Conservation (phyloP, 768 basidiomycete species). For the Sutorius australiensis region DNA sequence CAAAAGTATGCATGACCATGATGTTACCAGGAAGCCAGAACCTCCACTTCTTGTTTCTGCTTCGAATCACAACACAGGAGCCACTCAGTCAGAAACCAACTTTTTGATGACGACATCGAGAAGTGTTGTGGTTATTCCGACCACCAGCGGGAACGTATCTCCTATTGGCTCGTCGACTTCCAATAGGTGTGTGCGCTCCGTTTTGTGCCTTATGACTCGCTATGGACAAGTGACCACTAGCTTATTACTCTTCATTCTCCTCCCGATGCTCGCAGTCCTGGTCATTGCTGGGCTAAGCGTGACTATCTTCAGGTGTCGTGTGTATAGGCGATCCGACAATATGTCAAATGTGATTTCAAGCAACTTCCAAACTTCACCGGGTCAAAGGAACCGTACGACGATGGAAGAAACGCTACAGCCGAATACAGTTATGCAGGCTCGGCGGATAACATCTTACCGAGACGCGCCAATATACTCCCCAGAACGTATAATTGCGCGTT, state of each 20-base stretch:
- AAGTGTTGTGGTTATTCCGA: background rate
- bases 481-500: background rate
- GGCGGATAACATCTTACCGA: background rate
- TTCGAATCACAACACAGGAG: background rate
- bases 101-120: constrained; percentile 3
- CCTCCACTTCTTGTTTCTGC: constrained; percentile 1
- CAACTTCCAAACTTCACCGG: background rate
- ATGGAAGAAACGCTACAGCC: background rate
- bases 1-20: background rate
- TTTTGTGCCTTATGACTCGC: background rate
- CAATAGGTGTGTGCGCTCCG: constrained; percentile 8
- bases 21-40: background rate
- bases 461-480: background rate
- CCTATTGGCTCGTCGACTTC: background rate
- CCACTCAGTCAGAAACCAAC: background rate
- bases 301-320: constrained; percentile 1
- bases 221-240: constrained; percentile 8
- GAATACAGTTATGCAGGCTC: background rate
- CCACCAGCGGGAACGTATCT: background rate
- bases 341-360: background rate
- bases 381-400: background rate
- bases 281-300: constrained; percentile 6
- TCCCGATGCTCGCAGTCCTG: constrained; percentile 4
- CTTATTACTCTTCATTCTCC: constrained; percentile 10
- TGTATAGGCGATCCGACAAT: background rate